Conservation (phyloP, 2,329 filamentous ascomycete genomes). For the Alternaria consortialis region DNA sequence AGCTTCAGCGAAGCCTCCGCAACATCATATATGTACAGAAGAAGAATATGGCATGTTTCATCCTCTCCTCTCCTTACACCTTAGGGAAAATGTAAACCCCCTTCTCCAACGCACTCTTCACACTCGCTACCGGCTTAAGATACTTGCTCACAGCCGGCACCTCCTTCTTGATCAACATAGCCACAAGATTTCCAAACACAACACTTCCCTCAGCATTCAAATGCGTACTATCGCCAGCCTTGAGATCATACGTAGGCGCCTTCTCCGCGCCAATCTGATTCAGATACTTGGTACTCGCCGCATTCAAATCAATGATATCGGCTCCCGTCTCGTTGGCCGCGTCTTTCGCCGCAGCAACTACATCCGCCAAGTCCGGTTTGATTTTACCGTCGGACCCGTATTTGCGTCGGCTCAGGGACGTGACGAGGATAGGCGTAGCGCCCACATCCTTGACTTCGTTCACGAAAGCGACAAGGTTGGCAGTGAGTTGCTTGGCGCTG, state of each 20-base stretch:
- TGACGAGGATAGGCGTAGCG: constrained; percentile 59
- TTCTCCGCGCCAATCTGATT: constrained; percentile 60
- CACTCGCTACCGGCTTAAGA: constrained; percentile 20
- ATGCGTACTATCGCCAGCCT: constrained; percentile 32
- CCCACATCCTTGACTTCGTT: constrained; percentile 41
- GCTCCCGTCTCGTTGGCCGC: constrained; percentile 55
- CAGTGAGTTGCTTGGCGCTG: constrained; percentile 57
- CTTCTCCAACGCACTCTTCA: constrained; percentile 21
- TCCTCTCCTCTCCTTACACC: not conserved
- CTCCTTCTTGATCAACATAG: constrained; percentile 22
- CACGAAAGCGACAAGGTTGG: constrained; percentile 58
- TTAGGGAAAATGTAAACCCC: constrained; percentile 24
- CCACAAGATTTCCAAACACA: constrained; percentile 37
- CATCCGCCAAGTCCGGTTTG: constrained; percentile 56
- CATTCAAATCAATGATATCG: constrained; percentile 62
- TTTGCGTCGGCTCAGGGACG: constrained; percentile 62
- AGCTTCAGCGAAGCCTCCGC: not conserved
- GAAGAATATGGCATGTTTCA: not conserved
- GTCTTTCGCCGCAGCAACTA: constrained; percentile 57
- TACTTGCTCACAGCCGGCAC: constrained; percentile 20
- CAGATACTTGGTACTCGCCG: constrained; percentile 59
- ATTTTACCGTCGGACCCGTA: constrained; percentile 53
- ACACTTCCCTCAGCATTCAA: constrained; percentile 31
- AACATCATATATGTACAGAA: not conserved
- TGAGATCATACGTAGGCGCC: constrained; percentile 60